Evolutionary conservation across 257 asterid genomes (phyloP), one percentile per base, ranked within the genome.

Genomic region (Penstemon barbatus): DNA sequence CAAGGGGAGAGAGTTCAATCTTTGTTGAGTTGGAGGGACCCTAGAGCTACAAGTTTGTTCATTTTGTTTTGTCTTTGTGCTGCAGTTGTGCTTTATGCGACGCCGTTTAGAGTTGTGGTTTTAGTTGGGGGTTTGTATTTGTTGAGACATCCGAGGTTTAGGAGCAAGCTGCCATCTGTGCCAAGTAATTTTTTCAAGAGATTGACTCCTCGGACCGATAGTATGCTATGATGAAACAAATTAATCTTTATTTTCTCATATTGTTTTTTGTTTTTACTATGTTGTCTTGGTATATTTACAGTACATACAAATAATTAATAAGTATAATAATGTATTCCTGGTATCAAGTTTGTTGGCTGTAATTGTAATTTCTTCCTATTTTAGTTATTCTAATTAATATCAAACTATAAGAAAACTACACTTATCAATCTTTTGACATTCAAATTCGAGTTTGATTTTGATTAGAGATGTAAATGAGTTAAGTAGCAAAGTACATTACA

Each of bases 81-180:
- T 15, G 79, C 74, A 18, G 41, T 75, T 60, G 78, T 69, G 51
- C 68, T 74, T 10, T 74, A 74, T 44, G 62, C 41, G 59, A 63
- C 73, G 38, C 78, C 78, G 61, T 67, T 74, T 46, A 59, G 59
- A 74, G 78, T 74, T 37, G 74, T 67, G 74, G 71, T 74, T 40
- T 39, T 74, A 13, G 70, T 71, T 13, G 8, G 43, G 19, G 74
- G 70, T 3, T 40, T 74, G 45, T 74, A 67, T 41, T 10, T 52
- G 63, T 52, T 74, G 43, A 18, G 78, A 38, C 74, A 69, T 54
- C 78, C 78, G 3, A 67, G 73, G 39, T 74, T 74, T 39, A 60
- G 77, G 52, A 73, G 61, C 77, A 73, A 59, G 69, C 37, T 73
- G 9, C 77, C 77, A 15, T 73, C 77, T 3, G 55, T 67, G 37